These are phyloP conservation scores for Zygosaccharomyces gambellarensis DNA, from an alignment of 805 yeast species.

Conservation along the genomic window DNA sequence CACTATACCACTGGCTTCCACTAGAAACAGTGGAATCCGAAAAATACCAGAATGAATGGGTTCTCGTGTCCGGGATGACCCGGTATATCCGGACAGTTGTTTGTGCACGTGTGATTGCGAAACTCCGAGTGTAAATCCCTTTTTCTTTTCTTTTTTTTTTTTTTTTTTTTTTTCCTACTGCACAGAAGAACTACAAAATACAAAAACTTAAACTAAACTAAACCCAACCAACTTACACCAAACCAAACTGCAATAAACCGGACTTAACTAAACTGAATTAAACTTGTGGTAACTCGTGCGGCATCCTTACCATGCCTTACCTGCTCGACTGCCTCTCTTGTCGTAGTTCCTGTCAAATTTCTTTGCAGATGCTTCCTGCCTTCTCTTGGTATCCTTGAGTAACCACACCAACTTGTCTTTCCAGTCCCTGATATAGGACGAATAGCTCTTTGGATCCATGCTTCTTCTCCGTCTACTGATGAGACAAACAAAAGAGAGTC, in stretches of 20 bases:
- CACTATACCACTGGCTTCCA: constrained; percentile 3
- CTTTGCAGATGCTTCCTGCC: background rate
- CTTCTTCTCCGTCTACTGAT: too few relatives aligned
- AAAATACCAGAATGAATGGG: background rate
- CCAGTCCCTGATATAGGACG: background rate
- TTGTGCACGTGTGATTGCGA: background rate
- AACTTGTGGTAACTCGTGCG: background rate
- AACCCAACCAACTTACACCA: too few relatives aligned
- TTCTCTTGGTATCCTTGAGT: background rate
- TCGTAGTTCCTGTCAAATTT: background rate
- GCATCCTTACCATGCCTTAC: background rate
- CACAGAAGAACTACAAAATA: too few relatives aligned
- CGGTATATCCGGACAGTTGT: background rate
- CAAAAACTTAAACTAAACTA: background rate
- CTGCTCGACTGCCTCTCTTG: background rate
- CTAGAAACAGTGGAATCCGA: constrained; percentile 2
- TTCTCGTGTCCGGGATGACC: background rate
- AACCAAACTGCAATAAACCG: too few relatives aligned
- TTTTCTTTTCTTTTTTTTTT: background rate
- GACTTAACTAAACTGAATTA: background rate
- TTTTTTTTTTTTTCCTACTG: too few relatives aligned
- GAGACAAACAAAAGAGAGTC: background rate
- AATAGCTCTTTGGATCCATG: background rate
- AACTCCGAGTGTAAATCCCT: background rate
- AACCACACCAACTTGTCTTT: background rate